Percentiles rank a stretch among this genome's conserved stretches.
Conservation (phyloP, 305 asterid species). For the Fraxinus xanthoxyloides region DNA sequence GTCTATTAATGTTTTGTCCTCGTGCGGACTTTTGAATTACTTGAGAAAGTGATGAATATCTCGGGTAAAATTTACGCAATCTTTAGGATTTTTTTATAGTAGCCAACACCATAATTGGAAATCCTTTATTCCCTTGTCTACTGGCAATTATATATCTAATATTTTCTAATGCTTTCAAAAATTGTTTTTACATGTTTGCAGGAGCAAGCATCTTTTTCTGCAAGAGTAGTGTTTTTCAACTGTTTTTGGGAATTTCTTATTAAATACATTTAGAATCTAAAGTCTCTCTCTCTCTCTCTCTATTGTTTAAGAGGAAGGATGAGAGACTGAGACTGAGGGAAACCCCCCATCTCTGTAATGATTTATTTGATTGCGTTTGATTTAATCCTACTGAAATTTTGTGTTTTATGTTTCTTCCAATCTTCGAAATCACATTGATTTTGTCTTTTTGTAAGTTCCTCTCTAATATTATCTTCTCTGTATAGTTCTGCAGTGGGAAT, state of each 20-base stretch:
- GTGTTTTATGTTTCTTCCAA: not conserved
- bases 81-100: not conserved
- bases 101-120: not conserved
- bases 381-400: not conserved
- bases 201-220: not conserved
- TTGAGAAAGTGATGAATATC: not conserved
- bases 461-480: not conserved
- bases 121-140: not conserved
- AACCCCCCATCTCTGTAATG: not conserved
- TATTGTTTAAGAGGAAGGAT: not conserved
- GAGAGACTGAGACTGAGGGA: not conserved
- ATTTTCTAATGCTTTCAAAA: not conserved
- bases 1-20: not conserved
- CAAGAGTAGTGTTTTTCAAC: not conserved
- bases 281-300: not conserved
- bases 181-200: not conserved
- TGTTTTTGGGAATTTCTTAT: not conserved
- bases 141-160: not conserved
- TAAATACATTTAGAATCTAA: not conserved
- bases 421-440: not conserved
- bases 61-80: not conserved
- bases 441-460: not conserved
- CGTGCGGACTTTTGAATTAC: not conserved
- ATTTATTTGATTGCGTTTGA: not conserved
- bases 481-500: conserved; percentile 4